Evolutionary conservation across 2,329 filamentous ascomycete genomes (phyloP), one percentile per base, ranked within the genome.

Genomic region (Xylaria sp.): DNA sequence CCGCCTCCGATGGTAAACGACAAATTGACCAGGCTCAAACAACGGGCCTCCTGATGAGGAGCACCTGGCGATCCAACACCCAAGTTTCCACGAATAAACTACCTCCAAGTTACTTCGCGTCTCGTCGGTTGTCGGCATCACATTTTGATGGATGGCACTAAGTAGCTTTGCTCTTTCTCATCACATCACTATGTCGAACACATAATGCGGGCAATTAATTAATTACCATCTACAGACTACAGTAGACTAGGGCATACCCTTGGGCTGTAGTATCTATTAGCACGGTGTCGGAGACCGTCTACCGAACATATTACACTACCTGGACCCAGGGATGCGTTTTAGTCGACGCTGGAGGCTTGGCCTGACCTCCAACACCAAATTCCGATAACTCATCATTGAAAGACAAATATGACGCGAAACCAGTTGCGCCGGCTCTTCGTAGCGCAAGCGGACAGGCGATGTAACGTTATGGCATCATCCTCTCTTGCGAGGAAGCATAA

Each of bases 401-500:
- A 46, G 19, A 31, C 21, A 13, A 48, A 25, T 48, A 5, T 31
- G 17, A 49, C 33, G 23, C 38, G 25, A 56, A 55, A 31, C 48
- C 27, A 53, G 25, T 57, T 31, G 31, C 17, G 35, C 40, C 43
- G 52, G 29, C 35, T 47, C 21, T 43, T 48, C 17, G 37, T 33
- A 58, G 31, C 35, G 46, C 29, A 31, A 54, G 40, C 25, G 35
- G 27, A 38, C 25, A 48, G 25, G 47, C 57, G 47, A 63, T 63
- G 57, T 56, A 51, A 60, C 60, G 27, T 19, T 57, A 63, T 63
- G 60, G 57, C 60, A 63, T 60, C 53, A 21, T 53, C 13, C 13
- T 31, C 10, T 25, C 41, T 23, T 37, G 23, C 33, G 31, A n/a
- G 47, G 56, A 23, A 51, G n/a, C 41, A 52, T 56, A 25, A 48